phyloP scores from a whole-genome alignment of 176 grass and related monocot species.

The Phragmites australis region DNA sequence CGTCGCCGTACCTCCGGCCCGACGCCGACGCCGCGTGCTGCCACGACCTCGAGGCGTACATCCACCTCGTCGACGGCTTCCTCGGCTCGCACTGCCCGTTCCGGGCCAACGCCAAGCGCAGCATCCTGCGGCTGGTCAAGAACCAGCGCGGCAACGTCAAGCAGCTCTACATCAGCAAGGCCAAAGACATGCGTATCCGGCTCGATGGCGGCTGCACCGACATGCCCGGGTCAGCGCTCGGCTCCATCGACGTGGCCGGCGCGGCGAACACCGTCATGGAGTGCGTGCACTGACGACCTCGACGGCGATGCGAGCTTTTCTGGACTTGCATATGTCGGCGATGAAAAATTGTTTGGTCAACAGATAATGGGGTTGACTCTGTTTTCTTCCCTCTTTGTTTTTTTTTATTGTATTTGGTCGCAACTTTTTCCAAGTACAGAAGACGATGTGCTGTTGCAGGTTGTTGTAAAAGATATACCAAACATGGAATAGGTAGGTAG shows the following conservation, averaged over 20 bases:
- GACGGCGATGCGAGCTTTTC: neutral
- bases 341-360: neutral
- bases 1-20: conserved; percentile 59
- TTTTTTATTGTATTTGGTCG: conserved; percentile 7
- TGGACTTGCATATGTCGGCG: neutral
- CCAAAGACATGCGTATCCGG: conserved; percentile 43
- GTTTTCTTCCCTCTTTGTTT: neutral
- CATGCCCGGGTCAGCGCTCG: conserved; percentile 12
- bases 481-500: neutral
- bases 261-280: conserved; percentile 8
- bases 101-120: conserved; percentile 55
- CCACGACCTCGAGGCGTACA: conserved; percentile 70
- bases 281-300: conserved; percentile 44
- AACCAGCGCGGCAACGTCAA: conserved; percentile 65
- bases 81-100: conserved; percentile 50
- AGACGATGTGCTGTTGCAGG: neutral
- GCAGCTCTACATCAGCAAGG: conserved; percentile 68
- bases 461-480: conserved; percentile 16
- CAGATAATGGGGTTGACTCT: neutral
- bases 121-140: conserved; percentile 44
- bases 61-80: conserved; percentile 74
- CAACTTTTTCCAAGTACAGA: conserved; percentile 34
- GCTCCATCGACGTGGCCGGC: neutral
- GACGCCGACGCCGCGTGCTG: conserved; percentile 64
- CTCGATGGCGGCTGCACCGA: conserved; percentile 18